Evolutionary conservation across 2,329 filamentous ascomycete species (phyloP), one percentile per base, ranked within the genome.

Genomic region (Epichloe elymi): DNA sequence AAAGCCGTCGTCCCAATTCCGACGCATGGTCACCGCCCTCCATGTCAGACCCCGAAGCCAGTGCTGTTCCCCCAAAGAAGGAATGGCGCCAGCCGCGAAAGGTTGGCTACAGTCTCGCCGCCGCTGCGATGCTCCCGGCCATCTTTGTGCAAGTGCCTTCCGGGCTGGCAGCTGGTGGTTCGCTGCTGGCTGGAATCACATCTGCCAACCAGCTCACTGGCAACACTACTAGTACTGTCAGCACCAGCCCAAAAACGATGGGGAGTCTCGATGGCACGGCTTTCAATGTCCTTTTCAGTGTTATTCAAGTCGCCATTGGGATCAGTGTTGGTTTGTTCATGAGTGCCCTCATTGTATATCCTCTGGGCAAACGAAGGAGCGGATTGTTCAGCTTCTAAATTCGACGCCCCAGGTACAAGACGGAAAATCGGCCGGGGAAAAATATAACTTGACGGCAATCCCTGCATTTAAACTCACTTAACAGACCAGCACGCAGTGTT

Each of bases 81-180:
- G 53, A 59, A 17, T 57, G 56, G 47, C 44, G 62, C 53, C 60
- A 66, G 55, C 60, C 67, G n/a, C 65, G 73, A 6, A 67, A 71
- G 6, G 68, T 80, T 5, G 81, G 84, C 12, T 88, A 90, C 63
- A 86, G 85, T 1, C 78, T 95, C 2, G 89, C 89, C 0, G 88
- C 88, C 0, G 87, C 88, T 0, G 85, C 86, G 1, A 87, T 95
- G 74, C 70, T 95, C 10, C 89, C 89, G 0, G 89, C 85, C 5
- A 94, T 95, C 56, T 94, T 94, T 55, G 77, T 83, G 2, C 79
- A 82, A 56, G 80, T 83, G 26, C 80, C 80, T 0, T 79, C 75
- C 19, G 78, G 79, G 30, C 67, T 83, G n/a, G 80, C 80, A 3
- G 78, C 77, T 0, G 72, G 73, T 30, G 79, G 79, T 1, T 80